Base-by-base conservation (phyloP, 495 filamentous ascomycete species). In the Cairneyella variabilis region DNA sequence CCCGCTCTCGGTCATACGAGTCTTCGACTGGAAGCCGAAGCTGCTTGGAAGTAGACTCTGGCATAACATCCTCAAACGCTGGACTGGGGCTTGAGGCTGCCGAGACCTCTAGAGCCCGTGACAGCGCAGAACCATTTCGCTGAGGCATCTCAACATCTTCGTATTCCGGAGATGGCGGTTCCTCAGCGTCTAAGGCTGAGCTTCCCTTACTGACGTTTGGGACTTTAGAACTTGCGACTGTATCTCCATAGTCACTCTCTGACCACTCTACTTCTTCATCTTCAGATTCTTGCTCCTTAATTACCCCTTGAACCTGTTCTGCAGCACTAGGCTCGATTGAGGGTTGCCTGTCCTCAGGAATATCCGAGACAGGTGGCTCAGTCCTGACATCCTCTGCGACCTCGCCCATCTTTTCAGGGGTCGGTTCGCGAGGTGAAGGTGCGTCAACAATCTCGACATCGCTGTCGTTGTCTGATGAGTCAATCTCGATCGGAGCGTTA, bases 361-460 rank as follows among this genome's bases (percentile, higher is more conserved):
- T 40, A 20, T 52, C 34, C 14, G 64, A 59, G 3, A 34, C 47
- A 48, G 76, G 72, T 39, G 74, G 73, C 18, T 75, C 71, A 22
- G 66, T 68, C 49, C 69, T 58, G 9, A 60, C 32, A 48, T 59
- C 50, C 23, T 59, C 55, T 3, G 53, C 60, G 43, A 59, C 6
- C 12, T 54, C 57, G 11, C 34, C 49, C 28, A 58, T 26, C n/a
- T 23, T 60, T 39, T 57, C 26, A 11, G 40, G 38, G 6, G 27
- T 14, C 2, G 17, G 25, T 39, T 48, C 53, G 11, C 12, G 20
- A 11, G 47, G 30, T 21, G 50, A 44, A 11, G 55, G 48, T 6
- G 58, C 57, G 30, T 85, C 82, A 21, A 80, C 60, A 38, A 85
- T 76, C 48, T 85, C 73, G 14, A 82, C 59, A 67, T 82, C 80